These are phyloP conservation scores for Adansonia rubrostipa DNA, from an alignment of 441 rosid species.

Conservation along the genomic window DNA sequence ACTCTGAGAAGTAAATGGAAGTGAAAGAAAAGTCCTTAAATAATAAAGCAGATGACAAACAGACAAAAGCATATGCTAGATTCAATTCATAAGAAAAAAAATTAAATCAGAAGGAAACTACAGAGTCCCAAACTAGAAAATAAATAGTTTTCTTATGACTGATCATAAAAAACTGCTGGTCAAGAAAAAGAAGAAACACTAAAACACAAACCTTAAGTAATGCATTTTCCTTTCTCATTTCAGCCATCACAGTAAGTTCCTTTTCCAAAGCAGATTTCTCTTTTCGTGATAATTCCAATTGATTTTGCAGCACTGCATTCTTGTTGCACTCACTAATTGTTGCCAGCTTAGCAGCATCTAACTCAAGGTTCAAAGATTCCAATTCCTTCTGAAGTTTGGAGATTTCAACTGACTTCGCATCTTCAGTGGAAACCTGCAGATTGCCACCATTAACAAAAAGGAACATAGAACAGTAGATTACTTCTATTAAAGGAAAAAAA, in stretches of 20 bases:
- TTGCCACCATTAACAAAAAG: constrained; percentile 1
- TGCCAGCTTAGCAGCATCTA: constrained; percentile 90
- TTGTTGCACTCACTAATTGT: constrained; percentile 90
- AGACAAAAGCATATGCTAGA: neutral
- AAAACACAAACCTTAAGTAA: constrained; percentile 63
- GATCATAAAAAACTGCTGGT: neutral
- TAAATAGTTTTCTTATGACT: neutral
- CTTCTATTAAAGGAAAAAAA: neutral
- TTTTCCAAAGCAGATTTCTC: constrained; percentile 80
- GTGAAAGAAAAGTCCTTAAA: constrained; percentile 9
- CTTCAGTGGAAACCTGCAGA: constrained; percentile 84
- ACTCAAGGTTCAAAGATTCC: constrained; percentile 82
- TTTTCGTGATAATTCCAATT: constrained; percentile 68
- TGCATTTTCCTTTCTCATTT: constrained; percentile 73
- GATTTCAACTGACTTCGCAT: constrained; percentile 72
- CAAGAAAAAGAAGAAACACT: neutral
- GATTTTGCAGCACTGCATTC: constrained; percentile 84
- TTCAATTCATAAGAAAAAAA: neutral
- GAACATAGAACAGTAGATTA: constrained; percentile 13
- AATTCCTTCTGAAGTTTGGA: constrained; percentile 72
- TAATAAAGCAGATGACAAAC: neutral
- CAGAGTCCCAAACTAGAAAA: neutral
- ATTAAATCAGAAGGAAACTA: constrained; percentile 8
- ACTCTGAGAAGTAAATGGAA: constrained; percentile 43
- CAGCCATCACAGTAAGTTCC: constrained; percentile 67